Evolutionary conservation across 164 flowering plant genomes (phyloP).

Genomic region (Pachysandra terminalis): DNA sequence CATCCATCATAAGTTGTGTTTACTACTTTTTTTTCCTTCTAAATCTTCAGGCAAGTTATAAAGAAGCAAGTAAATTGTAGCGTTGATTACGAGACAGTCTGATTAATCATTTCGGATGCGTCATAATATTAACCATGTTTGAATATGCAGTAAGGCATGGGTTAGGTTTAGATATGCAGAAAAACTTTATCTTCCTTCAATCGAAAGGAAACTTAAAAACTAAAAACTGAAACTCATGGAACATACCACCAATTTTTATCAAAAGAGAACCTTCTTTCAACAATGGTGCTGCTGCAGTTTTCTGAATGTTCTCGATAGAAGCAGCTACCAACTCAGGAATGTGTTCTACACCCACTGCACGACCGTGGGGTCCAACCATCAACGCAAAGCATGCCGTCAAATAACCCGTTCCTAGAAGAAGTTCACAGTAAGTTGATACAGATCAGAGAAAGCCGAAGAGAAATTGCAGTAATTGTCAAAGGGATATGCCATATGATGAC

Average conservation of each 20-base stretch:
- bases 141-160: no score
- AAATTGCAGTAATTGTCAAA: not conserved
- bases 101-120: no score
- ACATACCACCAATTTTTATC: constrained; percentile 44
- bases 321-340: constrained; percentile 41
- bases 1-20: not conserved
- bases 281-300: constrained; percentile 38
- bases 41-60: no score
- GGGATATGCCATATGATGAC: not conserved
- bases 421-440: not conserved
- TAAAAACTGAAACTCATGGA: not conserved
- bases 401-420: constrained; percentile 78
- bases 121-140: no score
- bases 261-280: constrained; percentile 40
- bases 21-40: no score
- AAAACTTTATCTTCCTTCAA: no score
- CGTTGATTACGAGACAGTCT: no score
- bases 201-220: not conserved
- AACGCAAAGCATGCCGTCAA: constrained; percentile 91
- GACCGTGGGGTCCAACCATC: constrained; percentile 77
- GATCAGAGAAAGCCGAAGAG: not conserved
- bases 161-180: no score
- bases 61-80: no score
- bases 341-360: constrained; percentile 51
- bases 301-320: constrained; percentile 36